Evolutionary conservation across 2,329 filamentous ascomycete genomes (phyloP), one percentile per base, ranked within the genome.

Genomic region (Fusarium anguioides): DNA sequence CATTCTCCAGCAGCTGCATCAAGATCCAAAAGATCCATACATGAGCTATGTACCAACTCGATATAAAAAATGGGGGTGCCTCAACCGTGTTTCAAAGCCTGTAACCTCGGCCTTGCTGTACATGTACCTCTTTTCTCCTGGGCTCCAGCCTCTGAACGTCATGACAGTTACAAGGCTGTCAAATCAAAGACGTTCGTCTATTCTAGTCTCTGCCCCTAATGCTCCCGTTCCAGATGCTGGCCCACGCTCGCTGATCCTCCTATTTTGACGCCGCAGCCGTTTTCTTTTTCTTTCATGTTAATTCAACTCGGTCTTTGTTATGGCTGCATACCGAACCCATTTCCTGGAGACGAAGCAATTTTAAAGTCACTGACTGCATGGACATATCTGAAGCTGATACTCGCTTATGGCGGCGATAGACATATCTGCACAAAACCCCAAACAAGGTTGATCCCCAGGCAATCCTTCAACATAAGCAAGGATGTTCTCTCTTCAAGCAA

Each of bases 221-320:
- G 46, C 47, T 39, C 51, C 27, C 23, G 49, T 39, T 33, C 63
- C 41, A 46, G 48, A 33, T 41, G 50, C 50, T 49, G 20, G 59
- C 64, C 65, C 52, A 56, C 55, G 65, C 27, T 40, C 48, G 64
- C 37, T 59, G 60, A 72, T 72, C 66, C 66, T 70, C 64, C 64
- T 68, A 62, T 69, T 57, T 58, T 67, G 40, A 62, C 65, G 58
- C 68, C 58, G 54, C 57, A 69, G 26, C 61, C 64, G 57, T 61
- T 54, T 59, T 37, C 55, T 48, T 47, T 55, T 42, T 27, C 29
- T 23, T 27, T 27, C 46, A 29, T 41, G 27, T 49, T 27, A n/a
- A 39, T 45, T 55, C 26, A 20, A 15, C 17, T 9, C 18, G 12
- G 31, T 47, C 23, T 46, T 52, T 55, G 24, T 61, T 35, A 24